Percentiles rank a stretch among this genome's conserved stretches.
Evolutionary conservation across 352 stramenopile genomes (phyloP).

Genomic region (Phytophthora vignae): DNA sequence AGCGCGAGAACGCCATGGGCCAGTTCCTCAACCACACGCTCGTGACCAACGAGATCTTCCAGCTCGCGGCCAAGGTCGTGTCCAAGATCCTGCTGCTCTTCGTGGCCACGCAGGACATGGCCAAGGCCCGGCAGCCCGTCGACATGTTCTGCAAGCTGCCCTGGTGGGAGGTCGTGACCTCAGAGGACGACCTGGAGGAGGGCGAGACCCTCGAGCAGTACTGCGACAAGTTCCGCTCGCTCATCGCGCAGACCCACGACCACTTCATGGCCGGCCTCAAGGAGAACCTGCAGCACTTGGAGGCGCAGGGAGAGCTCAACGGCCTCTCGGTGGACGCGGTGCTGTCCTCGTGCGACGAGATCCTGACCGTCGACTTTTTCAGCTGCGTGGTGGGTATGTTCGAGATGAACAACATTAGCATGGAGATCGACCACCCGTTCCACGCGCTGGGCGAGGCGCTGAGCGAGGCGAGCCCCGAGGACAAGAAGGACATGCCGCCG

Average conservation of each 20-base stretch:
- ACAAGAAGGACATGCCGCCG: slow-evolving; percentile 71
- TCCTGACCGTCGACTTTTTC: slow-evolving; percentile 87
- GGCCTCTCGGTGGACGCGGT: slow-evolving; percentile 64
- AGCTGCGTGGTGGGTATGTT: slow-evolving; percentile 94
- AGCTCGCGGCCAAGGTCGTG: slow-evolving; percentile 91
- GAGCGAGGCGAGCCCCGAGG: slow-evolving; percentile 57
- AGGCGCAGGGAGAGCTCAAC: slow-evolving; percentile 61
- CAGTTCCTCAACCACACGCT: slow-evolving; percentile 82
- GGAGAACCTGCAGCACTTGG: slow-evolving; percentile 60
- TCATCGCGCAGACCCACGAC: slow-evolving; percentile 68
- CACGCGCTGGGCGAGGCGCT: slow-evolving; percentile 73
- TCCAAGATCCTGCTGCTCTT: slow-evolving; percentile 73
- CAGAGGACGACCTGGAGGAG: slow-evolving; percentile 64
- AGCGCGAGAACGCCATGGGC: slow-evolving; percentile 69
- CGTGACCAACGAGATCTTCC: slow-evolving; percentile 95
- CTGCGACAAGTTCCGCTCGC: slow-evolving; percentile 63
- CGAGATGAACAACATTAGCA: slow-evolving; percentile 97
- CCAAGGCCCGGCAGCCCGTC: slow-evolving; percentile 63
- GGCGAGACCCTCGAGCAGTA: slow-evolving; percentile 77
- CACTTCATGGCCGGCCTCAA: slow-evolving; percentile 59
- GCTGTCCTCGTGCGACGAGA: slow-evolving; percentile 51
- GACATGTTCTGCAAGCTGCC: slow-evolving; percentile 91
- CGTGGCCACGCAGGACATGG: slow-evolving; percentile 63
- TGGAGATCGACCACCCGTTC: slow-evolving; percentile 91
- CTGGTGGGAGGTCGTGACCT: slow-evolving; percentile 92